Evolutionary conservation across 2,329 filamentous ascomycete species (phyloP), one percentile per base, ranked within the genome.

Genomic region (Ceratocystis huliohia): DNA sequence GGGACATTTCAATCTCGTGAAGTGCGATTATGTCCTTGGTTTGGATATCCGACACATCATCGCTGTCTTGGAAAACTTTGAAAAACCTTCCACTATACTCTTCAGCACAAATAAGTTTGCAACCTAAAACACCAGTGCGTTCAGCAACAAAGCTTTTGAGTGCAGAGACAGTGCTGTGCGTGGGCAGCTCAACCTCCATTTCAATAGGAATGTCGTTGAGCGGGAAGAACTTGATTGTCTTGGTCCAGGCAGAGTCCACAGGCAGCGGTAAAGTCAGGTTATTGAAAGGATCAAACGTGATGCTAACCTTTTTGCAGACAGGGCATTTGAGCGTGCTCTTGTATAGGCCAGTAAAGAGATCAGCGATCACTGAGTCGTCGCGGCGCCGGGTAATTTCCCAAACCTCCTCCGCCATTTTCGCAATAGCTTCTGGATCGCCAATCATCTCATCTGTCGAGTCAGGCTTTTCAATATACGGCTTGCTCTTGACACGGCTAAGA

Each of bases 391-490:
- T 96, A 68, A 96, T 96, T 69, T 90, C 86, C 85, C 93, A 95
- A 68, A 94, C 94, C 70, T 89, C 84, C 64, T 92, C 85, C 0
- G 93, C 94, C 78, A 99, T 90, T 69, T 88, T 84, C 67, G 86
- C 84, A 73, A 99, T 91, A 10, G 89, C 89, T 56, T 84, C 83
- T 1, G 85, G 87, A 72, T 97, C 85, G 70, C 88, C 83, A 69
- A 96, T 88, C 84, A 96, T 97, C 69, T 94, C 91, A 74, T 99
- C 94, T 0, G 95, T 96, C 0, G 93, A 97, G 74, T 99, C 94
- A 0, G 94, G 94, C 75, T 97, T 96, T 76, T 96, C 91, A 61
- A 95, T 93, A 74, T 97, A 96, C 0, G 94, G 94, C 78, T 99
- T 99, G 78, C 95, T 93, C 73, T 88, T 85, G 70, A 99, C 88